Evolutionary conservation across 164 flowering plant species (phyloP), one percentile per base, ranked within the genome.

Genomic region (Platanus orientalis): DNA sequence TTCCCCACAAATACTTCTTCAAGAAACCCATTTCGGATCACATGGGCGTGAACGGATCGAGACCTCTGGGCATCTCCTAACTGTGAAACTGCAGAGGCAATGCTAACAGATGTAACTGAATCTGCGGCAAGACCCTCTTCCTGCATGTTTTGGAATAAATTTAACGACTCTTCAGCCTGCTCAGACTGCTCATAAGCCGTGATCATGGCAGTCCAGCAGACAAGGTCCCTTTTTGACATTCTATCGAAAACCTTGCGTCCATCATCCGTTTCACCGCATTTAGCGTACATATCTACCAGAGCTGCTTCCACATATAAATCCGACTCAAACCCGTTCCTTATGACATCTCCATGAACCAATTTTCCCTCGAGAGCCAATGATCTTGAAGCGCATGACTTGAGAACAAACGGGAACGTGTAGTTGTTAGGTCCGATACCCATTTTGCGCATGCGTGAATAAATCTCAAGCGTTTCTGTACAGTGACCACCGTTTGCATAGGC

Each of bases 131-230:
- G 48, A 24, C 78, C 73, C 32, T 61, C 72, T 11, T 57, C 63
- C 55, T 78, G 82, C 82, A 79, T 77, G 45, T 68, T 25, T 7
- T 45, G 62, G 63, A 75, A 66, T 74, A 79, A 61, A 26, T 45
- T 1, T 49, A 81, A 61, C 1, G 81, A 68, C 42, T 72, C 65
- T 6, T 60, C 30, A 4, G 79, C 63, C 10, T 69, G 54, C 25
- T 66, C 75, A 2, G 79, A 67, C 56, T 81, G 75, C 63, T 78
- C 79, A 64, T 68, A 74, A 24, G 77, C 82, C 0, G 84, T 76
- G 32, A 81, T 74, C 82, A 81, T 81, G 7, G 74, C 65, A 26
- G 79, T 81, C 80, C 84, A 81, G 56, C 72, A 72, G 25, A 81
- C 75, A 6, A 74, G 55, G 55, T 81, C 84, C 36, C 79, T 78